Evolutionary conservation across 495 filamentous ascomycete genomes (phyloP).

Genomic region (Staphylotrichum longicolle): DNA sequence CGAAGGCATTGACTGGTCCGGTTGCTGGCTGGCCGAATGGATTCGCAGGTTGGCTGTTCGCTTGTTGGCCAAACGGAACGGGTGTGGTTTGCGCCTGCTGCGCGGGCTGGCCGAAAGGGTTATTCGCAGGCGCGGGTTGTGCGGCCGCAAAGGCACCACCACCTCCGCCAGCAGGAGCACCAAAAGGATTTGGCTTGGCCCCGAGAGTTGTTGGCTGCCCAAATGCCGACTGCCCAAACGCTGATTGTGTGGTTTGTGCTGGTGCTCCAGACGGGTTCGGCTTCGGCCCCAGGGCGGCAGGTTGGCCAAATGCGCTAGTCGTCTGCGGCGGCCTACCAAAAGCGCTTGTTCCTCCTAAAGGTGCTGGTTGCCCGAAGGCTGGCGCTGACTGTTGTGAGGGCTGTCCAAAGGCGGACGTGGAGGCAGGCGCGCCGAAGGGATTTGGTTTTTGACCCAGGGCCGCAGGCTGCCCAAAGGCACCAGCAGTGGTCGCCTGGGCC

Average conservation of each 20-base stretch:
- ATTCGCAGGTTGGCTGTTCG: conserved; percentile 1
- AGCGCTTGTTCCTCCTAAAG: background rate
- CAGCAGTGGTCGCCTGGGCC: conserved; percentile 10
- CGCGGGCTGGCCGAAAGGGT: conserved; percentile 24
- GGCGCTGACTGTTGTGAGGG: conserved; percentile 37
- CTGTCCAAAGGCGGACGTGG: conserved; percentile 42
- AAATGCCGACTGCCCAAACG: conserved; percentile 25
- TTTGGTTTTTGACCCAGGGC: conserved; percentile 41
- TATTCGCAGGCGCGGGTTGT: conserved; percentile 5
- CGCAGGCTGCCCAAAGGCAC: conserved; percentile 47
- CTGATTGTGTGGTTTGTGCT: conserved; percentile 29
- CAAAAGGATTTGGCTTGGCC: conserved; percentile 32
- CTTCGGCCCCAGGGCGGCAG: conserved; percentile 33
- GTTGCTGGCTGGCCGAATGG: conserved; percentile 22
- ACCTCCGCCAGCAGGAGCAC: conserved; percentile 14
- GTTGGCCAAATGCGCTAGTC: conserved; percentile 30
- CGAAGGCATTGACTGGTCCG: background rate
- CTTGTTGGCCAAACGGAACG: conserved; percentile 40
- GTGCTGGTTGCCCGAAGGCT: conserved; percentile 35
- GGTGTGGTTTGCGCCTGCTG: conserved; percentile 16
- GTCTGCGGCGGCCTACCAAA: conserved; percentile 26
- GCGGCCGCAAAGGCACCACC: conserved; percentile 13
- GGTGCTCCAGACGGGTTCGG: conserved; percentile 30
- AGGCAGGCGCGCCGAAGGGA: conserved; percentile 40
- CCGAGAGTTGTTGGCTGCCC: conserved; percentile 32